Evolutionary conservation across 139 green algal genomes (phyloP).

Genomic region (Chlorella sp.): DNA sequence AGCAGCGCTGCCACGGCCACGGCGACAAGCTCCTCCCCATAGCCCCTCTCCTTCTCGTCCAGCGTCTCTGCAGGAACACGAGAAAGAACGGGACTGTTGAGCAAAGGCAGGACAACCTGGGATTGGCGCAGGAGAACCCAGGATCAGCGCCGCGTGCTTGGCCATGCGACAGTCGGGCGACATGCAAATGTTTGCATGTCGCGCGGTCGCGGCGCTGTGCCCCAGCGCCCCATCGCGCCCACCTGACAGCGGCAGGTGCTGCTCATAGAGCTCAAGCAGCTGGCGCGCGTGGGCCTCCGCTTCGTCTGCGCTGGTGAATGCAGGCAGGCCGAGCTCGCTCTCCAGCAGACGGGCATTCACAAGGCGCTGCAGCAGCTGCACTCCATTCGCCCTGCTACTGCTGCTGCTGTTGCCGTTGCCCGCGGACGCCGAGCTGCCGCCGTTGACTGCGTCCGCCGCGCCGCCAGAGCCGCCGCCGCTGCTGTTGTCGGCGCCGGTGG

Average conservation of each 20-base stretch:
- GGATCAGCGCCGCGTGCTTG: too few species aligned
- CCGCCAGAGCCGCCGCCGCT: background rate
- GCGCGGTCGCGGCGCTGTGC: too few species aligned
- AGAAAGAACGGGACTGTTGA: background rate
- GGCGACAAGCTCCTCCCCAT: slow-evolving; percentile 71
- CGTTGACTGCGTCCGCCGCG: background rate
- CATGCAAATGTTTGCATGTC: too few species aligned
- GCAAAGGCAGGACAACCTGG: background rate
- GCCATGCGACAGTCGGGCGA: too few species aligned
- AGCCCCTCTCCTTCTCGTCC: slow-evolving; percentile 75
- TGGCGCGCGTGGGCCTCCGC: slow-evolving; percentile 37
- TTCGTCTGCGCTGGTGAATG: background rate
- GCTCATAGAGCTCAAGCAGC: slow-evolving; percentile 53
- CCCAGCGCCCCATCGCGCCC: slow-evolving; percentile 4
- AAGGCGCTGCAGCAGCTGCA: slow-evolving; percentile 14
- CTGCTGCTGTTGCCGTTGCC: background rate
- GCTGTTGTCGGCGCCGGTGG: background rate
- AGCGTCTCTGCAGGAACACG: slow-evolving; percentile 29
- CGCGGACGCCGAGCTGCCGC: background rate
- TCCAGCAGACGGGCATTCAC: slow-evolving; percentile 44
- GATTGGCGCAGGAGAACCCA: too few species aligned
- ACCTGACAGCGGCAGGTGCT: slow-evolving; percentile 46
- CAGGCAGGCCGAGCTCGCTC: slow-evolving; percentile 53
- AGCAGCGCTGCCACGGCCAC: slow-evolving; percentile 60
- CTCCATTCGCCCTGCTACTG: background rate